Percentiles rank a stretch among this genome's conserved stretches.
These are phyloP conservation scores for Ganoderma leucocontextum DNA, from an alignment of 1,284 basidiomycete genomes.

Conservation along the genomic window DNA sequence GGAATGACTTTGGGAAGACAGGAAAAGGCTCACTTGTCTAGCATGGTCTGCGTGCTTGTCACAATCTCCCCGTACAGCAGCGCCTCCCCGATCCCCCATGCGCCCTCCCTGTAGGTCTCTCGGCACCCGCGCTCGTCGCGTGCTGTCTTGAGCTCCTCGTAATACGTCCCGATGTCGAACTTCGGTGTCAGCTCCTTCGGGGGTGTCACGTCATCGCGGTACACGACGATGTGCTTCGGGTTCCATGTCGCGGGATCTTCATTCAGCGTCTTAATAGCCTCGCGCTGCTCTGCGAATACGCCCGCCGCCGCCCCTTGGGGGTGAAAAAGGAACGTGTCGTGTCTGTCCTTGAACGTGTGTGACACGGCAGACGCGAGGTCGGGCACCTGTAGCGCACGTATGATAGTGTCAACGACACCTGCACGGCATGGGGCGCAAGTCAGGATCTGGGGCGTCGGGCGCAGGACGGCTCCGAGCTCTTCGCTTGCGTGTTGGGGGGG, in stretches of 20 bases:
- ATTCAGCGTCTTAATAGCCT: neutral
- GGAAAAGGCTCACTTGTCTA: slow-evolving; percentile 68
- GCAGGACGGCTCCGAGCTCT: slow-evolving; percentile 13
- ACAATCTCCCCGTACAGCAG: slow-evolving; percentile 90
- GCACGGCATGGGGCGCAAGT: slow-evolving; percentile 25
- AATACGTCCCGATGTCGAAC: slow-evolving; percentile 65
- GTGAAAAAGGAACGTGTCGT: slow-evolving; percentile 75
- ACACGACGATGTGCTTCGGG: slow-evolving; percentile 58
- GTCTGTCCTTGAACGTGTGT: slow-evolving; percentile 58
- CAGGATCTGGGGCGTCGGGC: slow-evolving; percentile 64
- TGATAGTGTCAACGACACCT: slow-evolving; percentile 15
- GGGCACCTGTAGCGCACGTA: slow-evolving; percentile 47
- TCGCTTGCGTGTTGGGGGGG: slow-evolving; percentile 42
- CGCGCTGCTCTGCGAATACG: slow-evolving; percentile 48
- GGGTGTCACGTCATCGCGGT: slow-evolving; percentile 45
- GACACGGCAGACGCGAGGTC: slow-evolving; percentile 36
- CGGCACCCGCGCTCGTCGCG: slow-evolving; percentile 26
- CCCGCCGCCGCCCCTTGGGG: slow-evolving; percentile 45
- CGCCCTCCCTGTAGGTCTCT: slow-evolving; percentile 25
- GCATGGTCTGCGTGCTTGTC: slow-evolving; percentile 94
- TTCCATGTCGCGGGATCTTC: slow-evolving; percentile 47
- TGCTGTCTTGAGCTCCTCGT: slow-evolving; percentile 41
- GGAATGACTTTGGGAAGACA: neutral
- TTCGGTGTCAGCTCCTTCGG: slow-evolving; percentile 55
- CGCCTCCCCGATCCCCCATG: slow-evolving; percentile 76